phyloP scores from a whole-genome alignment of 2,329 filamentous ascomycete genomes.

The Fusarium metavorans region DNA sequence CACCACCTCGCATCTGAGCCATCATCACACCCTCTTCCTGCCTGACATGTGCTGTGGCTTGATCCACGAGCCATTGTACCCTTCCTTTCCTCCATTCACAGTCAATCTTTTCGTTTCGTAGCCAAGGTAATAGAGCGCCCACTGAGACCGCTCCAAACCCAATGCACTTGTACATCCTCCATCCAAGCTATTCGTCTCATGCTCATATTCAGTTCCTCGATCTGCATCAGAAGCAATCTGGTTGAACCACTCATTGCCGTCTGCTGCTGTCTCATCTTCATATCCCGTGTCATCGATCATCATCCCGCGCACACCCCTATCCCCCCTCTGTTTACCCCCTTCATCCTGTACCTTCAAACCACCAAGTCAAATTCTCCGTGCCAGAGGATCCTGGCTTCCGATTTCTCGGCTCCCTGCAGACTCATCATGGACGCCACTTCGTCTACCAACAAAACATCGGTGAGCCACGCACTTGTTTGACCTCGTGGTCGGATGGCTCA shows the following conservation, averaged over 20 bases:
- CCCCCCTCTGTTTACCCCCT: neutral
- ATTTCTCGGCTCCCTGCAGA: slow-evolving; percentile 5
- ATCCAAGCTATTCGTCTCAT: neutral
- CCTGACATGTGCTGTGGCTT: neutral
- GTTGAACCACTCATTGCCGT: neutral
- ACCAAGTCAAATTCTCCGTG: slow-evolving; percentile 7
- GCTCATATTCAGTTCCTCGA: neutral
- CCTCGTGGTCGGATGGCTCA: slow-evolving; percentile 1
- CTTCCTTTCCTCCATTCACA: neutral
- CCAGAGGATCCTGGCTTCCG: neutral
- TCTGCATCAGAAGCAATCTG: neutral
- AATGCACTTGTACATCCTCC: slow-evolving; percentile 1
- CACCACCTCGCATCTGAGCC: neutral
- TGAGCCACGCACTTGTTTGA: neutral
- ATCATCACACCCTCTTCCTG: slow-evolving; percentile 2
- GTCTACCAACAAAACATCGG: slow-evolving; percentile 4
- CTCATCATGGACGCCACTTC: slow-evolving; percentile 6
- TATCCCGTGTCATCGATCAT: slow-evolving; percentile 18
- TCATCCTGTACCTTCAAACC: neutral
- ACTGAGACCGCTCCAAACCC: neutral
- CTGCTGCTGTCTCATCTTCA: slow-evolving; percentile 16
- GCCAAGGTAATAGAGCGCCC: slow-evolving; percentile 20
- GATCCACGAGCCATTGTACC: neutral
- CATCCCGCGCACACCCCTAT: slow-evolving; percentile 14
- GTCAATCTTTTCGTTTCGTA: neutral